Evolutionary conservation across 148 eudicot genomes (phyloP), one percentile per base, ranked within the genome.

Genomic region (Silene uniflora): DNA sequence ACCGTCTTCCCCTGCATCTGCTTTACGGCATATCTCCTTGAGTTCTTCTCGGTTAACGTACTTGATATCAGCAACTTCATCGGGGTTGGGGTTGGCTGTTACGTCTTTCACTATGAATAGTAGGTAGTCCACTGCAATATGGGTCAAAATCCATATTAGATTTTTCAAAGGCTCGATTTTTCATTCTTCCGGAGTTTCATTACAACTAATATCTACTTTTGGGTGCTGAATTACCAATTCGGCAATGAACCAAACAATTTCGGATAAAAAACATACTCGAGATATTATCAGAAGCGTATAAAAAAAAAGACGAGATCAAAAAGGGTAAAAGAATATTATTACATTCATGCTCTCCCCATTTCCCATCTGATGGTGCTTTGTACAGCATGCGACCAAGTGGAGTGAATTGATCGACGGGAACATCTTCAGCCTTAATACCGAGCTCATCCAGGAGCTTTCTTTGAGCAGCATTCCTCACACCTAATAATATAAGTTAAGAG

Each of bases 281-380:
- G 16, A 9, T 1, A 32, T 47, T 3, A 12, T 19, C 6, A 44
- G 10, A 46, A n/a, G 14, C 46, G 24, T 16, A 6, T 23, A 35
- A 69, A 12, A 8, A 8, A 44, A 6, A 62, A 61, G 6, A 39
- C 10, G 17, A 11, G 62, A 32, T 11, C 14, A 21, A 58, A 24
- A 29, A 54, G 58, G 49, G 25, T 47, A 1, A 3, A 35, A 71
- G 76, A 18, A 56, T 71, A 69, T 83, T 46, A 27, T 61, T 86
- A 94, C 98, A 83, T 88, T 94, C 98, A 76, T 94, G 97, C 81
- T 94, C 98, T 65, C 98, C 98, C 98, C 98, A 94, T 81, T 92
- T 94, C 59, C 98, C 98, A 81, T 94, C 98, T 3, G 98, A 94
- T 27, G 98, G 96, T 5, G 98, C 98, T 84, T 91, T 91, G 90